These are phyloP conservation scores for Botrytis elliptica DNA, from an alignment of 2,329 filamentous ascomycete species.

Conservation along the genomic window DNA sequence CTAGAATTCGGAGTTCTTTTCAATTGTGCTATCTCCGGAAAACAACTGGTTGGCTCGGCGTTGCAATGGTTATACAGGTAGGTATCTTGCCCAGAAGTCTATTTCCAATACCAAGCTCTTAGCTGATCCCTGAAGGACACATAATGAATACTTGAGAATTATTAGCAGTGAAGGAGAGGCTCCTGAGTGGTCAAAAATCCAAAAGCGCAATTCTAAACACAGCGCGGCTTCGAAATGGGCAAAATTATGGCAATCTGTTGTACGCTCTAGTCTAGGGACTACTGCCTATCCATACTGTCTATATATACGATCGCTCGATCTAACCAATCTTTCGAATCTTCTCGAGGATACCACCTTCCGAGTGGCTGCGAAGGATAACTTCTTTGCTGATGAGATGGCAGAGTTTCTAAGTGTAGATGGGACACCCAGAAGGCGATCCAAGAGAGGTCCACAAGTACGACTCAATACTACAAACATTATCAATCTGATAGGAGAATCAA, in stretches of 20 bases:
- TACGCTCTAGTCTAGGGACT: slow-evolving; percentile 60
- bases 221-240: slow-evolving; percentile 51
- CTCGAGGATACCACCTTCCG: slow-evolving; percentile 51
- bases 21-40: slow-evolving; percentile 55
- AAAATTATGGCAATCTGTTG: slow-evolving; percentile 66
- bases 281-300: slow-evolving; percentile 68
- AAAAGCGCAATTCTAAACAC: slow-evolving; percentile 14
- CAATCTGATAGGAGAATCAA: slow-evolving; percentile 54
- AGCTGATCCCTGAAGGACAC: slow-evolving; percentile 43
- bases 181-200: slow-evolving; percentile 20
- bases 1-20: slow-evolving; percentile 61
- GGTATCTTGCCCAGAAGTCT: neutral
- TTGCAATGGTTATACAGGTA: slow-evolving; percentile 64
- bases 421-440: slow-evolving; percentile 35
- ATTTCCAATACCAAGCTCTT: slow-evolving; percentile 3
- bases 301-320: slow-evolving; percentile 63
- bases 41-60: slow-evolving; percentile 56
- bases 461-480: slow-evolving; percentile 43
- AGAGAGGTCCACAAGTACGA: slow-evolving; percentile 28
- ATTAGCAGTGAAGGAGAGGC: slow-evolving; percentile 45
- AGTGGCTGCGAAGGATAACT: slow-evolving; percentile 35
- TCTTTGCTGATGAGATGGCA: slow-evolving; percentile 45
- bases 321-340: slow-evolving; percentile 59
- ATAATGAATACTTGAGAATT: slow-evolving; percentile 46
- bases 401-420: slow-evolving; percentile 37